Evolutionary conservation across 2,329 filamentous ascomycete species (phyloP).

Genomic region (Phyllosticta citribraziliensis): DNA sequence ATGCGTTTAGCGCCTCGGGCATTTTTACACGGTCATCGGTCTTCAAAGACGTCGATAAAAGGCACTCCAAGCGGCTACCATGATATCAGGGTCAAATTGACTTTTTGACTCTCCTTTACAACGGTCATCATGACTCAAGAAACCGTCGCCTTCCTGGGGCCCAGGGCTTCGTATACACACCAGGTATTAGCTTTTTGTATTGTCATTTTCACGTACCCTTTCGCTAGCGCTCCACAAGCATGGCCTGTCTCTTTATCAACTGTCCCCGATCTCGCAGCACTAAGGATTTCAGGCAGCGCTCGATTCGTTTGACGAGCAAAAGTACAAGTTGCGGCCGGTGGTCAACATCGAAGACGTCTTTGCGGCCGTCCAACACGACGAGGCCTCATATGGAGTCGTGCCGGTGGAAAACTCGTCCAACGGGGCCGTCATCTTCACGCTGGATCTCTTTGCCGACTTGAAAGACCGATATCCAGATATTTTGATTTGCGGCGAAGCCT

Average conservation of each 20-base stretch:
- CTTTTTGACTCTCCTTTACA: too few relatives aligned
- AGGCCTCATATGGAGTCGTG: conserved; percentile 65
- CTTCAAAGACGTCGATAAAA: not conserved
- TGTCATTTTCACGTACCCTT: not conserved
- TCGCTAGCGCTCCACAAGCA: not conserved
- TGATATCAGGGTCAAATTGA: not conserved
- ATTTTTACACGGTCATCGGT: not conserved
- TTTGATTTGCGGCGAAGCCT: conserved; percentile 71
- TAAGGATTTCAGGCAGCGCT: conserved; percentile 44
- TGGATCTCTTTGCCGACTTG: conserved; percentile 79
- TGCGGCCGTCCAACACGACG: conserved; percentile 58
- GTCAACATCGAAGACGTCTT: conserved; percentile 61
- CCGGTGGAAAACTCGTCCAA: conserved; percentile 97
- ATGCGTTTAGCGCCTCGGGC: not conserved
- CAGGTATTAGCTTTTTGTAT: conserved; percentile 39
- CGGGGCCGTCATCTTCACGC: conserved; percentile 79
- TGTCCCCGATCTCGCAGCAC: not conserved
- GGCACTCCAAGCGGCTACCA: not conserved
- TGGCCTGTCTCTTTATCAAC: not conserved
- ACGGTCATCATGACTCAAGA: conserved; percentile 6
- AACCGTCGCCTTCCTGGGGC: conserved; percentile 51
- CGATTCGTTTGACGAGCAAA: conserved; percentile 35
- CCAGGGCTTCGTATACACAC: conserved; percentile 58
- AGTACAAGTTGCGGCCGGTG: conserved; percentile 31
- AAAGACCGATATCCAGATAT: conserved; percentile 55